phyloP scores from a whole-genome alignment of 164 flowering plant genomes.

The Kalanchoe fedtschenkoi region DNA sequence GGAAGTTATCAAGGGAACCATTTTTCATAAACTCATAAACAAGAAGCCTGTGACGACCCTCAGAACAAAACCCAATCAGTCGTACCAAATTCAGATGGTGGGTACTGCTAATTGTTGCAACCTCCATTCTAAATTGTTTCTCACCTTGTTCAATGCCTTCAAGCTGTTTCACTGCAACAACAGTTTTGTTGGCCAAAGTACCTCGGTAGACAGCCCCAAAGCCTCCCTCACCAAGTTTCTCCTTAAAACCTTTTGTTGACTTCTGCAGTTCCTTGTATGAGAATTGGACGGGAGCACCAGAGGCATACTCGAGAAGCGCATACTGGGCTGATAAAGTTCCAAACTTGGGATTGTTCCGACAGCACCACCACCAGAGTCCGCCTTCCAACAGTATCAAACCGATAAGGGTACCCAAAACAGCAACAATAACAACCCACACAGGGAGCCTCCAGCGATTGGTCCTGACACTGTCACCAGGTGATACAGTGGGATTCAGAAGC shows the following conservation, averaged over 20 bases:
- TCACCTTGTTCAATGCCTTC: conserved; percentile 73
- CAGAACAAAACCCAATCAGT: conserved; percentile 63
- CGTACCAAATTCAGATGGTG: conserved; percentile 67
- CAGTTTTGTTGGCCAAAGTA: conserved; percentile 36
- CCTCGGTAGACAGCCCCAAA: conserved; percentile 66
- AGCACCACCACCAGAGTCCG: conserved; percentile 53
- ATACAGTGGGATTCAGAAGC: conserved; percentile 28
- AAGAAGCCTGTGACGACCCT: conserved; percentile 49
- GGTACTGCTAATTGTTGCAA: conserved; percentile 69
- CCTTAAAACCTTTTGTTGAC: conserved; percentile 51
- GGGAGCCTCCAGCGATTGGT: conserved; percentile 14
- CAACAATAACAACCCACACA: conserved; percentile 34
- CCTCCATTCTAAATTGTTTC: conserved; percentile 68
- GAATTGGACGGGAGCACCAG: conserved; percentile 71
- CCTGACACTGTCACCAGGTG: not conserved
- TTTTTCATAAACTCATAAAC: conserved; percentile 72
- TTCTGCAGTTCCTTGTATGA: conserved; percentile 42
- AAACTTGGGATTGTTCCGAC: conserved; percentile 33
- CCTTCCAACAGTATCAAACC: conserved; percentile 27
- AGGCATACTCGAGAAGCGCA: conserved; percentile 62
- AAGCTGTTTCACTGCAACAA: conserved; percentile 54
- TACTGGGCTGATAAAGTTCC: conserved; percentile 44
- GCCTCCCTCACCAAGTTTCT: conserved; percentile 67
- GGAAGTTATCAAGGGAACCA: conserved; percentile 52
- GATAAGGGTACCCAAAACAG: conserved; percentile 24